Base-by-base conservation (phyloP, 1,284 basidiomycete species). In the Sparassis latifolia region DNA sequence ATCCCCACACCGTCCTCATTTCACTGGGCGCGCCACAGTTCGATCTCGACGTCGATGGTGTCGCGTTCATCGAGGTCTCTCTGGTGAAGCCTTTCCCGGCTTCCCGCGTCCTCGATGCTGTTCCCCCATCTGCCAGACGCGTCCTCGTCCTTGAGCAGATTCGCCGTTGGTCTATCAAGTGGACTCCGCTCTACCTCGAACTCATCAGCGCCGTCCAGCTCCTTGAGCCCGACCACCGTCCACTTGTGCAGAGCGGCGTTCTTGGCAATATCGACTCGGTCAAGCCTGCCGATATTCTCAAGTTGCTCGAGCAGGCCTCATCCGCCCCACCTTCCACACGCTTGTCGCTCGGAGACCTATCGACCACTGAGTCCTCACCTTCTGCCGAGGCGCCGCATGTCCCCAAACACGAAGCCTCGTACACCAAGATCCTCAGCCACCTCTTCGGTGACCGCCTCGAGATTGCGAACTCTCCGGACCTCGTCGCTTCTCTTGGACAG, bases 381-480 rank as follows among this genome's bases (percentile, higher is more conserved):
- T 20, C 63, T 10, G 50, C 62, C 10, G 50, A 57, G 27, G 55
- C 73, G 6, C 84, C 84, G 10, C 81, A 83, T 54, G 71, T 92
- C 38, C 93, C 94, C 33, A 85, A 86, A 64, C 92, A 97, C 66
- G 96, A 99, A 71, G 74, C 81, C 10, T 87, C 93, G 4, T 99
- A 99, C 75, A 92, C 88, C 56, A 87, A 88, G 64, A 88, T 98
- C 48, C 84, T 99, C 47, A 70, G 80, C 31, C 86, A 91, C 57
- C 71, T 96, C 37, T 97, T 98, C 62, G 75, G 73, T 32, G 82
- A 87, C n/a, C 82, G 91, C 1, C 75, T 99, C 2, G 84, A 92
- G 54, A 78, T 99, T 52, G 77, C 86, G 64, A 99, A 99, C 69
- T 82, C 86, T 12, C 92, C 92, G 0, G 71, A 79, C 12, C 76